phyloP scores from a whole-genome alignment of 1,139 yeast genomes.

The Blastobotrys buckinghamii region DNA sequence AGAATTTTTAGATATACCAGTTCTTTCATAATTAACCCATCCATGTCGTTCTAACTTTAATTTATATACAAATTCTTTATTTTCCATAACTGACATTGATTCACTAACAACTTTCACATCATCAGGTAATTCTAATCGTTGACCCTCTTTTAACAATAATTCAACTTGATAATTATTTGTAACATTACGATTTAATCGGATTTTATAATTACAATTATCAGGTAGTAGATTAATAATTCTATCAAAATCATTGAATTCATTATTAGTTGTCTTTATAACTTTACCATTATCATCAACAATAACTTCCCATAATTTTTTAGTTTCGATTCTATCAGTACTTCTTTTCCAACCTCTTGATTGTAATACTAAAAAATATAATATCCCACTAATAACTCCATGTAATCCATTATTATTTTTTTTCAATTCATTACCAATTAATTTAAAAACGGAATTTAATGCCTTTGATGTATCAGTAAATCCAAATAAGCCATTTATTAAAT shows the following conservation, averaged over 20 bases:
- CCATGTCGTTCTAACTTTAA: neutral
- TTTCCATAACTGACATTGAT: slow-evolving; percentile 9
- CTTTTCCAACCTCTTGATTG: slow-evolving; percentile 28
- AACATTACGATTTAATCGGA: slow-evolving; percentile 23
- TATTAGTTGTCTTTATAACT: slow-evolving; percentile 20
- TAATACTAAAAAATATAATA: slow-evolving; percentile 29
- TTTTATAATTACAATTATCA: slow-evolving; percentile 24
- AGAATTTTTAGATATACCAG: neutral
- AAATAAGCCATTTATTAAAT: slow-evolving; percentile 29
- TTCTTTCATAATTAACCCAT: neutral
- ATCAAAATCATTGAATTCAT: slow-evolving; percentile 17
- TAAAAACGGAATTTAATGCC: slow-evolving; percentile 29
- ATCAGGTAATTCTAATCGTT: slow-evolving; percentile 17
- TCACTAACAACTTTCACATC: slow-evolving; percentile 24
- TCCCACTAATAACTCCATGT: slow-evolving; percentile 28
- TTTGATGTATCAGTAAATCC: slow-evolving; percentile 34
- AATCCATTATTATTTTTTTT: slow-evolving; percentile 27
- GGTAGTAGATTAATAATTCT: slow-evolving; percentile 26
- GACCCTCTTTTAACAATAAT: slow-evolving; percentile 2
- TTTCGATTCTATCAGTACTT: neutral
- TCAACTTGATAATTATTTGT: slow-evolving; percentile 23
- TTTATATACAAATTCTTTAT: neutral
- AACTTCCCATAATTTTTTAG: slow-evolving; percentile 29
- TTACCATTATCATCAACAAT: slow-evolving; percentile 32
- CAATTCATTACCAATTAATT: slow-evolving; percentile 27